Conservation (phyloP, 1,284 basidiomycete genomes). For the Ganoderma boninense region DNA sequence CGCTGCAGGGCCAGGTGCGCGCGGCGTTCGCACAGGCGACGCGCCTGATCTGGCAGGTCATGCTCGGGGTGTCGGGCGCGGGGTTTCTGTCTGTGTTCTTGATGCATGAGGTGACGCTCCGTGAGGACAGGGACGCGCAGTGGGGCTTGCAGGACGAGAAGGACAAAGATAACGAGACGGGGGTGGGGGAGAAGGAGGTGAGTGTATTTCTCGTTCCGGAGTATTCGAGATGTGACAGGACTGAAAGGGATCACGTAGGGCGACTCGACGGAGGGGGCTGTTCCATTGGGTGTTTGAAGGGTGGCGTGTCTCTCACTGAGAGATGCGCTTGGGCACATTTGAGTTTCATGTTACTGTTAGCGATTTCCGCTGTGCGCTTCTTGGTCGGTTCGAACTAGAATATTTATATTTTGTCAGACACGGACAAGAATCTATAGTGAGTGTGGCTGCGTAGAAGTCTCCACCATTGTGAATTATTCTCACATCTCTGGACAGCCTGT, state of each 20-base stretch:
- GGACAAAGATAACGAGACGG: not conserved
- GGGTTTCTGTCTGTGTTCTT: constrained; percentile 15
- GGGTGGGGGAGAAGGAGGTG: not conserved
- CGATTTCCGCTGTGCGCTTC: too few species aligned
- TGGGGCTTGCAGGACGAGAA: constrained; percentile 23
- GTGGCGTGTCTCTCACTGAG: too few species aligned
- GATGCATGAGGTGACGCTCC: constrained; percentile 15
- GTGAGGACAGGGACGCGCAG: constrained; percentile 7
- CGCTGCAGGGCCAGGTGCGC: constrained; percentile 16
- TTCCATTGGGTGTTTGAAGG: not conserved
- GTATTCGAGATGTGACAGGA: not conserved
- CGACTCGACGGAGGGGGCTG: not conserved
- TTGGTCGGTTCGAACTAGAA: too few species aligned
- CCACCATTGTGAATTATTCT: too few species aligned
- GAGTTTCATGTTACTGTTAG: too few species aligned
- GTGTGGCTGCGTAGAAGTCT: too few species aligned
- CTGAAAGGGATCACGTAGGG: not conserved
- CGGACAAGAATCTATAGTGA: too few species aligned
- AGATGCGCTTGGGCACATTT: too few species aligned
- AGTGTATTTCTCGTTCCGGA: not conserved
- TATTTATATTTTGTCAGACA: too few species aligned
- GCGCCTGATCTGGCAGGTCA: constrained; percentile 13
- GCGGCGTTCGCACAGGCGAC: constrained; percentile 15
- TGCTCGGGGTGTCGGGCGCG: constrained; percentile 16
- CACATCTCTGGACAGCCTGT: too few species aligned